Evolutionary conservation across 179 eudicot species (phyloP).

Genomic region (Drosera spatulata): DNA sequence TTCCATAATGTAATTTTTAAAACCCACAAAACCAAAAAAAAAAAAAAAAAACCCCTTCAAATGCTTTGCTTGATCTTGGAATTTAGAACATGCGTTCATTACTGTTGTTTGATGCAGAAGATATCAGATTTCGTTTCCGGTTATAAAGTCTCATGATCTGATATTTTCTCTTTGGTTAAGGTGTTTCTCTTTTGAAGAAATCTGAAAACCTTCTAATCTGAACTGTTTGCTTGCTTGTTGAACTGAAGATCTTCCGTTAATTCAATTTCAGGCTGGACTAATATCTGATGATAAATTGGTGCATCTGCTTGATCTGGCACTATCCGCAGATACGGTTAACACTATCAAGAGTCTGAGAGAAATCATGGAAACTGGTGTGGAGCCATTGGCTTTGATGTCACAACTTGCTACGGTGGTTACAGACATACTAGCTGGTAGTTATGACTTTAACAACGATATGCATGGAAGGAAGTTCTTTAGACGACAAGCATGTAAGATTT

Average conservation of each 20-base stretch:
- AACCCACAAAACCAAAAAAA: too few species aligned
- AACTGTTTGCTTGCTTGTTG: slow-evolving; percentile 1
- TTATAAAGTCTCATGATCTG: too few species aligned
- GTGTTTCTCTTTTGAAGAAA: background rate
- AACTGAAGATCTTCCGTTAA: slow-evolving; percentile 1
- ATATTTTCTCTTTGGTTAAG: too few species aligned
- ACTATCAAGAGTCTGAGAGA: slow-evolving; percentile 89
- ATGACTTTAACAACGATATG: slow-evolving; percentile 50
- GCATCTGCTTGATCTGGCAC: slow-evolving; percentile 87
- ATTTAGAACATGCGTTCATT: too few species aligned
- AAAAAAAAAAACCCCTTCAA: too few species aligned
- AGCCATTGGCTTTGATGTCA: slow-evolving; percentile 88
- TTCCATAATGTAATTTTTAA: too few species aligned
- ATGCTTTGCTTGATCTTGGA: too few species aligned
- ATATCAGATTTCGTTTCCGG: too few species aligned
- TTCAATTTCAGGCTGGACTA: slow-evolving; percentile 63
- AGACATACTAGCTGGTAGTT: slow-evolving; percentile 91
- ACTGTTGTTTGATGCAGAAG: too few species aligned
- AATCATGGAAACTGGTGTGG: slow-evolving; percentile 85
- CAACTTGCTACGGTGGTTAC: slow-evolving; percentile 95
- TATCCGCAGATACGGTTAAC: slow-evolving; percentile 88
- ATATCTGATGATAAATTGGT: slow-evolving; percentile 90
- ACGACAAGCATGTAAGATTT: slow-evolving; percentile 59
- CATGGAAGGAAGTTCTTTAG: slow-evolving; percentile 73
- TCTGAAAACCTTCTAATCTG: background rate